phyloP scores from a whole-genome alignment of 768 basidiomycete genomes.

The Pleurotus sapidus region DNA sequence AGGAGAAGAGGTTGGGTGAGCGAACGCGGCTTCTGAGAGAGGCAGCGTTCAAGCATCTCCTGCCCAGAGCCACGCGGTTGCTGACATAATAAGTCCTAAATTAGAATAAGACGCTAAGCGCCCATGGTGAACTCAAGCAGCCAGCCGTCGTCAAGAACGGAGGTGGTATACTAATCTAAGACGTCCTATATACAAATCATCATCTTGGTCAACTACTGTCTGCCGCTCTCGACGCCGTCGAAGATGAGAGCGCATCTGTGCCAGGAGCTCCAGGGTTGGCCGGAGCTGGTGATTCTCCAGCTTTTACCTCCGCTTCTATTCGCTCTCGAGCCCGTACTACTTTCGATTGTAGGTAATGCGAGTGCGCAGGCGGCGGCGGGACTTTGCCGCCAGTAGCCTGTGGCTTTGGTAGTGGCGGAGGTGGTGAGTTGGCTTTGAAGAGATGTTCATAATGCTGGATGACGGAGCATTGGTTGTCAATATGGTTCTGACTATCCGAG shows the following conservation, averaged over 20 bases:
- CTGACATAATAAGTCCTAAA: conserved; percentile 7
- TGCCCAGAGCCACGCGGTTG: conserved; percentile 8
- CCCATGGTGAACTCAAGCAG: no score
- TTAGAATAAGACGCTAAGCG: not conserved
- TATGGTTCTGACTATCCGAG: no score
- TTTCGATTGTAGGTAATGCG: conserved; percentile 95
- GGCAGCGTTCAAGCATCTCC: not conserved
- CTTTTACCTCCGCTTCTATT: conserved; percentile 80
- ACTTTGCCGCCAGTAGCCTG: conserved; percentile 44
- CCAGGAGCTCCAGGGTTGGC: not conserved
- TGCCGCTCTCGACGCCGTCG: not conserved
- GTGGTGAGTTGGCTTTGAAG: conserved; percentile 84
- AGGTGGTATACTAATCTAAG: conserved; percentile 1
- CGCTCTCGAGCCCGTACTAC: conserved; percentile 93
- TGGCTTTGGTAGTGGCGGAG: conserved; percentile 44
- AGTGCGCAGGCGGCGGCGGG: conserved; percentile 47
- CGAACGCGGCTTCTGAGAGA: not conserved
- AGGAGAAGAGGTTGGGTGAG: conserved; percentile 2
- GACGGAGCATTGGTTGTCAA: conserved; percentile 2
- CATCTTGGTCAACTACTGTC: not conserved
- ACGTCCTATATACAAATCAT: not conserved
- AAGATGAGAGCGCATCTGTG: not conserved
- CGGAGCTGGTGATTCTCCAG: conserved; percentile 19
- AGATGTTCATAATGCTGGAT: conserved; percentile 87
- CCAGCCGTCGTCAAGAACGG: not conserved